A percentile compares a stretch with the other conserved stretches of the same genome.
Evolutionary conservation across 2,329 filamentous ascomycete species (phyloP).

Genomic region (Phialophora macrospora): DNA sequence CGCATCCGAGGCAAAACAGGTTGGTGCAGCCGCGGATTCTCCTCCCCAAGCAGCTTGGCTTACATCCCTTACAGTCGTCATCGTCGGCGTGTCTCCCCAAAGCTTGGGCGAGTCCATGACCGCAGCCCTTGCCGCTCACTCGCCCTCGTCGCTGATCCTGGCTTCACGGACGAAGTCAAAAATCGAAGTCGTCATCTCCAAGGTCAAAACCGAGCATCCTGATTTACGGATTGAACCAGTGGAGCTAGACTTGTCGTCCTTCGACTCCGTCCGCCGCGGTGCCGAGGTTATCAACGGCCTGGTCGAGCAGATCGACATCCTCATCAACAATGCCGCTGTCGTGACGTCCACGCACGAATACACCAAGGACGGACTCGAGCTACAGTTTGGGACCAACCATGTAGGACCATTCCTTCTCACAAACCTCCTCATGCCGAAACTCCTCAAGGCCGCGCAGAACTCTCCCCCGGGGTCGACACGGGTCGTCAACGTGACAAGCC

Average conservation of each 20-base stretch:
- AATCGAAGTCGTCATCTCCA: slow-evolving; percentile 42
- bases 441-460: slow-evolving; percentile 41
- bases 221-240: slow-evolving; percentile 40
- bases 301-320: slow-evolving; percentile 46
- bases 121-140: slow-evolving; percentile 45
- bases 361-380: slow-evolving; percentile 47
- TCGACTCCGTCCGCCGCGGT: slow-evolving; percentile 43
- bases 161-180: slow-evolving; percentile 48
- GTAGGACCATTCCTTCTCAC: slow-evolving; percentile 50
- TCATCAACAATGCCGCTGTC: slow-evolving; percentile 54
- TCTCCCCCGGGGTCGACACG: slow-evolving; percentile 29
- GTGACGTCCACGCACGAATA: slow-evolving; percentile 43
- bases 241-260: slow-evolving; percentile 46
- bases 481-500: slow-evolving; percentile 39
- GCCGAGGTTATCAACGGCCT: slow-evolving; percentile 43
- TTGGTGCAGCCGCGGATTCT: slow-evolving; percentile 13
- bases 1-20: slow-evolving; percentile 39
- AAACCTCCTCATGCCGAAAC: slow-evolving; percentile 47
- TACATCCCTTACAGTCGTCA: slow-evolving; percentile 43
- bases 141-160: slow-evolving; percentile 47
- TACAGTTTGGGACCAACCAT: slow-evolving; percentile 49
- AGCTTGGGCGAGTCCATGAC: slow-evolving; percentile 48
- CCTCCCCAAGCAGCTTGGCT: background rate
- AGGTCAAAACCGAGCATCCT: slow-evolving; percentile 38
- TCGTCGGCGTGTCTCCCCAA: slow-evolving; percentile 49